Base-by-base conservation (phyloP, 2,329 filamentous ascomycete genomes). In the Colletotrichum orchidophilum region DNA sequence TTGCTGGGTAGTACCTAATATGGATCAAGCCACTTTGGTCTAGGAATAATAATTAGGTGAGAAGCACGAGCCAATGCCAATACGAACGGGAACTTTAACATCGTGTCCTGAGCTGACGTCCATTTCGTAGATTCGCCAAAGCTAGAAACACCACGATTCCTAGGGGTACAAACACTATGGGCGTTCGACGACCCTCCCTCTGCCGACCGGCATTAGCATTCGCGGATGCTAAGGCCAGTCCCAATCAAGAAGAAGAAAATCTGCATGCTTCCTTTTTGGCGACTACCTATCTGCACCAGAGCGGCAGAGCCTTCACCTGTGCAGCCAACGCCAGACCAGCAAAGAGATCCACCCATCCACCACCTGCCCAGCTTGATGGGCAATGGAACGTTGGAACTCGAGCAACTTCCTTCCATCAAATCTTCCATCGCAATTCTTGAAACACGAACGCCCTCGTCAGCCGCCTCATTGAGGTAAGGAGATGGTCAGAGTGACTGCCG, bases 341-440 rank as follows among this genome's bases (percentile, higher is more conserved):
- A 39, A 52, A 66, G 50, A 61, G 57, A 63, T 67, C 68, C 63
- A 71, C 57, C 24, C 57, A 29, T 49, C 21, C 50, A 46, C 24
- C 46, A 50, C 35, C 31, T 29, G n/a, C 18, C 42, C 60, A 42
- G 27, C 60, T 53, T 62, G 63, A 61, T 67, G 58, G 39, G 29
- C 59, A 21, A 67, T 57, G 57, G 63, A 57, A 62, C 58, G 49
- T 46, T 63, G 53, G 57, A 63, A 42, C 35, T 66, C n/a, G 64
- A 68, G 12, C 39, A 31, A 57, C 63, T 39, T 71, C 42, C 53
- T 71, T 71, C 68, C 52, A 70, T 71, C 46, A 12, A 21, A 35
- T 31, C 68, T 71, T 71, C 68, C 33, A 71, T 71, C n/a, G 53
- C 58, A 26, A 33, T 71, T 71, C 64, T 68, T 63, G 68, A 68